phyloP scores from a whole-genome alignment of 352 stramenopile species.

The Phytophthora pistaciae region DNA sequence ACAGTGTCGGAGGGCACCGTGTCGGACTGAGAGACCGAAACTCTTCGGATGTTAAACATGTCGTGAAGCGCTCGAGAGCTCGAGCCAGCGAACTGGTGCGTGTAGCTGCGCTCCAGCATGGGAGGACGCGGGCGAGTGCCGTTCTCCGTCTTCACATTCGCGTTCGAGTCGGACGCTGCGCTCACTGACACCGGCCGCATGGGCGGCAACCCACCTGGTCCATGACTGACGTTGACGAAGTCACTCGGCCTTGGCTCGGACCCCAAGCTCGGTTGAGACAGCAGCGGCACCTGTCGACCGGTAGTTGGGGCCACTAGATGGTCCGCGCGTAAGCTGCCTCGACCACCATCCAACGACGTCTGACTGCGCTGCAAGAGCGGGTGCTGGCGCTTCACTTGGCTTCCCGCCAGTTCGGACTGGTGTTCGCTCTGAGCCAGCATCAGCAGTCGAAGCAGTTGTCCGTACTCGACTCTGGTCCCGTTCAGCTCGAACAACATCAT shows the following conservation, averaged over 20 bases:
- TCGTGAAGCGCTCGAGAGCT: slow-evolving; percentile 34
- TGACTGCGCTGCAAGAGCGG: slow-evolving; percentile 25
- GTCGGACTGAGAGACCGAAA: slow-evolving; percentile 23
- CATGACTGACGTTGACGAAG: slow-evolving; percentile 20
- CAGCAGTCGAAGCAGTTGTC: slow-evolving; percentile 51
- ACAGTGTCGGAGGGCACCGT: slow-evolving; percentile 15
- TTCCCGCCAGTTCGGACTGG: slow-evolving; percentile 11
- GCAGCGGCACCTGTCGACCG: slow-evolving; percentile 21
- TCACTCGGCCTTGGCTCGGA: slow-evolving; percentile 35
- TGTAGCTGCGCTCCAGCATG: slow-evolving; percentile 27
- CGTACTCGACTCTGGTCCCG: slow-evolving; percentile 49
- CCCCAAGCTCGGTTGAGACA: slow-evolving; percentile 25
- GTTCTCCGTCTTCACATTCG: slow-evolving; percentile 10
- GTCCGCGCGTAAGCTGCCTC: slow-evolving; percentile 3
- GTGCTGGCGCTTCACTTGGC: slow-evolving; percentile 13
- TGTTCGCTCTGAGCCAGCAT: slow-evolving; percentile 29
- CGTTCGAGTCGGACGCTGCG: slow-evolving; percentile 9
- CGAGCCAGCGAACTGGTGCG: slow-evolving; percentile 34
- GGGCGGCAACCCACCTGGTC: slow-evolving; percentile 5
- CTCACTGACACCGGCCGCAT: slow-evolving; percentile 9
- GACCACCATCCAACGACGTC: slow-evolving; percentile 13
- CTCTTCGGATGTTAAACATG: slow-evolving; percentile 35
- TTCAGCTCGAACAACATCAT: slow-evolving; percentile 56
- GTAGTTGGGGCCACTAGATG: slow-evolving; percentile 3
- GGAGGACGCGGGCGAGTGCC: background rate